Evolutionary conservation across 2,329 filamentous ascomycete genomes (phyloP).

Genomic region (Camillea tinctor): DNA sequence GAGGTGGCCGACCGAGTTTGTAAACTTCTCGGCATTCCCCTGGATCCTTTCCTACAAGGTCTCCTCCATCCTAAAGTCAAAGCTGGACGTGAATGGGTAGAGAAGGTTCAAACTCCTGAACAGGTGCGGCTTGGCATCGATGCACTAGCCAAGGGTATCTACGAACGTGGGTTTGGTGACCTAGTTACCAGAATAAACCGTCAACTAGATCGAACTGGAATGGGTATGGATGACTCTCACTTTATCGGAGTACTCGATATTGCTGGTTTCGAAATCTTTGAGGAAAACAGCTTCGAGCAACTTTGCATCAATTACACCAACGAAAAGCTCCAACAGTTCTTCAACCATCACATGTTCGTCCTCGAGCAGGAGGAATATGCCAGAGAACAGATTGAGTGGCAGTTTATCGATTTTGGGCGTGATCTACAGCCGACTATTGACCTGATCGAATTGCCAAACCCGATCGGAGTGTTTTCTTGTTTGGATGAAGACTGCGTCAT

Average conservation of each 20-base stretch:
- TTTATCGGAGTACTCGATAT: slow-evolving; percentile 99
- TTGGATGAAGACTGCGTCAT: slow-evolving; percentile 97
- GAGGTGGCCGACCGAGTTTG: slow-evolving; percentile 77
- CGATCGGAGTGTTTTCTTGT: slow-evolving; percentile 98
- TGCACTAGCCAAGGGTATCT: slow-evolving; percentile 93
- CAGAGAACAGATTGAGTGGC: slow-evolving; percentile 97
- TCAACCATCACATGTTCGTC: slow-evolving; percentile 99
- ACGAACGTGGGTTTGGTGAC: slow-evolving; percentile 92
- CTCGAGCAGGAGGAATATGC: slow-evolving; percentile 98
- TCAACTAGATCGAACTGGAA: slow-evolving; percentile 82
- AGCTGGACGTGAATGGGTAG: slow-evolving; percentile 95
- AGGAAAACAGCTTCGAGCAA: slow-evolving; percentile 97
- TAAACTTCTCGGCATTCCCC: slow-evolving; percentile 75
- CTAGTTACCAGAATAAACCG: slow-evolving; percentile 88
- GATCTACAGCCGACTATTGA: slow-evolving; percentile 98
- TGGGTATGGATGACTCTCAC: slow-evolving; percentile 81
- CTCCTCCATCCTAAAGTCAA: slow-evolving; percentile 92
- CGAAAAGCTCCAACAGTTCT: slow-evolving; percentile 98
- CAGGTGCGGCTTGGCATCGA: slow-evolving; percentile 89
- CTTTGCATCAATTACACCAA: slow-evolving; percentile 99
- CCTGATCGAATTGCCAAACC: slow-evolving; percentile 91
- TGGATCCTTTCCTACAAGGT: slow-evolving; percentile 83
- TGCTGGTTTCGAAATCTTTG: slow-evolving; percentile 98
- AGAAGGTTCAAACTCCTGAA: slow-evolving; percentile 96
- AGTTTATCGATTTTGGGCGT: slow-evolving; percentile 98